Evolutionary conservation across 805 yeast species (phyloP), one percentile per base, ranked within the genome.

Genomic region (Ogataea nitratoaversa): DNA sequence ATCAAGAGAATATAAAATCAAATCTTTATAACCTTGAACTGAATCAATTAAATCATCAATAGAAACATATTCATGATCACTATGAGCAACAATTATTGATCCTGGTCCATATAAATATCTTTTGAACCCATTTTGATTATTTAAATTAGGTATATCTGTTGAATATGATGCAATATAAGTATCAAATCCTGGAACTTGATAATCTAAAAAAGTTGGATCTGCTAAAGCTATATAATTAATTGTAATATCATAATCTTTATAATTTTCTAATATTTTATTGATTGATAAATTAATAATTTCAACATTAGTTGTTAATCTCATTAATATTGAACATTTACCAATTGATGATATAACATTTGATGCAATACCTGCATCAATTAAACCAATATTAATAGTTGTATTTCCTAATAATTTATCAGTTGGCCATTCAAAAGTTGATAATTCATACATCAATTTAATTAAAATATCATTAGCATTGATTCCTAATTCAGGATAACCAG

Each of bases 401-500:
- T 71, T 70, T 2, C 88, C 89, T 43, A 82, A 67, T 12, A 74
- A 51, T 4, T 71, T 74, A 27, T 75, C 69, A 0, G 42, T 46
- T 18, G 89, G 87, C 51, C 70, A 71, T 4, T 70, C 60, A 2
- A 65, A 48, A 22, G 62, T 53, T 25, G 71, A 59, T 31, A 82
- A 56, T 2, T 68, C 65, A 50, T 70, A 52, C 57, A 82, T 65
- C 1, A 74, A 62, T 19, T 76, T 74, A 37, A 82, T 62, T 32
- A 82, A 56, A 41, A 72, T 73, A 37, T 72, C 74, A 37, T 76
- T 73, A 3, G 89, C 85, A 44, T 76, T 77, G 39, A 79, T 58
- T 3, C 89, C 89, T 30, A 78, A 63, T 35, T 81, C 74, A 8
- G 90, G 90, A 57, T 82, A 80, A 1, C 87, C 87, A 2, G 82